Evolutionary conservation across 208 protist genomes (phyloP).

Genomic region (Acanthamoeba triangularis): DNA sequence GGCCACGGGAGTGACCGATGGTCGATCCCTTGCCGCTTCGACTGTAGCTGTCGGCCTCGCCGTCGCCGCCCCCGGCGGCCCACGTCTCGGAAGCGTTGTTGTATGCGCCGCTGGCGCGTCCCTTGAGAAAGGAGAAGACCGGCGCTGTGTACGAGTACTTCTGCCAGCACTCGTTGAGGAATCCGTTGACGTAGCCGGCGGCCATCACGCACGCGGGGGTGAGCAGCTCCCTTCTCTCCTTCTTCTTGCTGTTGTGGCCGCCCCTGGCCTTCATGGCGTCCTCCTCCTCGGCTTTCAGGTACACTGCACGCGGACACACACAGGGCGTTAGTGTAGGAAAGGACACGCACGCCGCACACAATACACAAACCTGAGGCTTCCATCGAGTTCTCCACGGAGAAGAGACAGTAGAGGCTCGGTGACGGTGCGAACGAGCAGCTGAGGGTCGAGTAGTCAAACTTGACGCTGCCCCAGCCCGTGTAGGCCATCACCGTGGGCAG

Average conservation of each 20-base stretch:
- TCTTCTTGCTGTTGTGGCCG: neutral
- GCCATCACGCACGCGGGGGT: slow-evolving; percentile 53
- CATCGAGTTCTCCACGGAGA: slow-evolving; percentile 6
- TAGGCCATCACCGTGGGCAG: slow-evolving; percentile 10
- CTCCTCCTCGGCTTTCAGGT: neutral
- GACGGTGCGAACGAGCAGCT: neutral
- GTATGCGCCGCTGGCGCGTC: neutral
- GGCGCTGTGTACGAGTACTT: slow-evolving; percentile 8
- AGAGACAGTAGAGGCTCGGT: neutral
- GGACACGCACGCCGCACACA: too few species aligned
- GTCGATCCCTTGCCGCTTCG: too few species aligned
- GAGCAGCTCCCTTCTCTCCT: neutral
- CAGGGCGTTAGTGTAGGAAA: too few species aligned
- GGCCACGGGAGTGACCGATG: too few species aligned
- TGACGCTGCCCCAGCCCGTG: slow-evolving; percentile 14
- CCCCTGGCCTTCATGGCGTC: neutral
- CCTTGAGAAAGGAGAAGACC: neutral
- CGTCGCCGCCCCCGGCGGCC: neutral
- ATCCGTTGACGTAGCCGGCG: slow-evolving; percentile 36
- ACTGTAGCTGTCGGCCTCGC: too few species aligned
- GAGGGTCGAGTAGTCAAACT: slow-evolving; percentile 8
- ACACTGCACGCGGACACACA: neutral
- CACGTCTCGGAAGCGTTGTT: neutral
- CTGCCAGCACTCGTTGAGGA: slow-evolving; percentile 38
- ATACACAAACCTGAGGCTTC: slow-evolving; percentile 18